A percentile compares a stretch with the other conserved stretches of the same genome.
These are phyloP conservation scores for Penicillium cataractarum DNA, from an alignment of 495 filamentous ascomycete species.

Conservation along the genomic window DNA sequence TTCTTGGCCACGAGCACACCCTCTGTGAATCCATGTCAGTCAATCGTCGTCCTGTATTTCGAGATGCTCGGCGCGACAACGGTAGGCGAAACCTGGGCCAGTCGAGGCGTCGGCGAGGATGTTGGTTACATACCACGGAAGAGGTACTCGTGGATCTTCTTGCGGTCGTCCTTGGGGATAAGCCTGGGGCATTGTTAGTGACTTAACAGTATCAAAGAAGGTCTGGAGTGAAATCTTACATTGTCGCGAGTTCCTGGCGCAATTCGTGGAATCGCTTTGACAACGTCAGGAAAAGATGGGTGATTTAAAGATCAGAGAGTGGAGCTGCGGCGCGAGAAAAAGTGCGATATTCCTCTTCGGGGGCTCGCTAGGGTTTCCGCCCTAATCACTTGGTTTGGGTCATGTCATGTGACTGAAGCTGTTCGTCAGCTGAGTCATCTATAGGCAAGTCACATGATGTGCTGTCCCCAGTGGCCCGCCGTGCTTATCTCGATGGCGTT, in stretches of 20 bases:
- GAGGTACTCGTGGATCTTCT: conserved; percentile 99
- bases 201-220: conserved; percentile 3
- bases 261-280: conserved; percentile 63
- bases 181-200: conserved; percentile 62
- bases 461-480: background rate
- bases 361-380: conserved; percentile 38
- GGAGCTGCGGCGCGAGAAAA: conserved; percentile 44
- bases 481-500: conserved; percentile 11
- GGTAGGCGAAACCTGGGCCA: background rate
- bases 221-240: conserved; percentile 39
- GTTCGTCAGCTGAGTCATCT: background rate
- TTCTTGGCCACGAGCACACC: conserved; percentile 99
- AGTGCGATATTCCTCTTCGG: conserved; percentile 45
- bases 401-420: conserved; percentile 22
- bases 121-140: conserved; percentile 75
- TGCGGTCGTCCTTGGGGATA: conserved; percentile 99
- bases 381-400: conserved; percentile 36
- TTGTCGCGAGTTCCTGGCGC: conserved; percentile 63
- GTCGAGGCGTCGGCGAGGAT: conserved; percentile 22
- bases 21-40: conserved; percentile 58
- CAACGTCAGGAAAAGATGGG: conserved; percentile 46
- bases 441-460: conserved; percentile 9
- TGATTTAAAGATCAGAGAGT: conserved; percentile 48
- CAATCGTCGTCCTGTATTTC: conserved; percentile 10
- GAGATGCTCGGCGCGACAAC: conserved; percentile 5